Evolutionary conservation across 176 grass and related monocot genomes (phyloP).

Genomic region (Raddia guianensis): DNA sequence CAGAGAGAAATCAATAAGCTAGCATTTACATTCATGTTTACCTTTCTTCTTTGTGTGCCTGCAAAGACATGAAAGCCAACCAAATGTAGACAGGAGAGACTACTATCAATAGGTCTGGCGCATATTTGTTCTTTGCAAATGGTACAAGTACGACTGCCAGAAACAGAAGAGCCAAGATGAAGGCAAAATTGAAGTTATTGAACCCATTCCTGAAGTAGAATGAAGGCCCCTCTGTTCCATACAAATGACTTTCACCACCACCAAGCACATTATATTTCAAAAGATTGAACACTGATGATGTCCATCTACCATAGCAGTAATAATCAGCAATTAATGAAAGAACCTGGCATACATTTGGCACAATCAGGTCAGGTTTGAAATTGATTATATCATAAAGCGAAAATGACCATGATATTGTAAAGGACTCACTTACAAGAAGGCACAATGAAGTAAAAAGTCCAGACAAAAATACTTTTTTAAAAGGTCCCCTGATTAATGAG

Average conservation of each 20-base stretch:
- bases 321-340: constrained; percentile 76
- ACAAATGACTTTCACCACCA: constrained; percentile 90
- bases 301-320: constrained; percentile 74
- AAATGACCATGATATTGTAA: constrained; percentile 6
- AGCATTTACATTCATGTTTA: constrained; percentile 32
- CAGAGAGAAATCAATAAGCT: not conserved
- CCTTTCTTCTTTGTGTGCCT: constrained; percentile 99
- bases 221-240: constrained; percentile 76
- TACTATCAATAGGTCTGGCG: constrained; percentile 77
- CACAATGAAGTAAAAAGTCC: constrained; percentile 69
- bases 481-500: constrained; percentile 77
- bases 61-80: constrained; percentile 95
- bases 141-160: constrained; percentile 61
- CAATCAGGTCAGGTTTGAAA: constrained; percentile 26
- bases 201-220: constrained; percentile 97
- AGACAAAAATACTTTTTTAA: constrained; percentile 80
- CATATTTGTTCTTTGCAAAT: constrained; percentile 79
- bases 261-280: constrained; percentile 89
- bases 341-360: constrained; percentile 54
- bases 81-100: constrained; percentile 91
- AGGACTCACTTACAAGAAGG: constrained; percentile 74
- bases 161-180: constrained; percentile 81
- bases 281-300: constrained; percentile 92
- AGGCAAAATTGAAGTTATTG: constrained; percentile 96
- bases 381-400: not conserved